phyloP scores from a whole-genome alignment of 129 eudicot species.

The Silybum marianum region DNA sequence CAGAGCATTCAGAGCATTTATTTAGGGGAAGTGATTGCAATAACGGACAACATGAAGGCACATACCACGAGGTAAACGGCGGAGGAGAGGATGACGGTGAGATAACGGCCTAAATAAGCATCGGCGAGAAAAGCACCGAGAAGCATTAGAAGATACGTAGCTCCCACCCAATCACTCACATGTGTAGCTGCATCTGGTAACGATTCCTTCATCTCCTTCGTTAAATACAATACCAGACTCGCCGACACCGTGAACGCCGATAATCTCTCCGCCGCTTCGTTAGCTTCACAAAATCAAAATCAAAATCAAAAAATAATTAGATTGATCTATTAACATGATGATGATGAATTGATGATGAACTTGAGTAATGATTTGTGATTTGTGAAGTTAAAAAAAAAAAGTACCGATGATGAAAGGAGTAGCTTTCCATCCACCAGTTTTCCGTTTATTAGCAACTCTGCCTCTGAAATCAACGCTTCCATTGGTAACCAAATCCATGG shows the following conservation, averaged over 20 bases:
- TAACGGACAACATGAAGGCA: constrained; percentile 7
- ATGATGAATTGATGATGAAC: neutral
- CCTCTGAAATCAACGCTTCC: constrained; percentile 67
- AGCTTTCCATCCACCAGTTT: constrained; percentile 80
- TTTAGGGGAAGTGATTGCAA: neutral
- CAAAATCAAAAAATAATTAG: neutral
- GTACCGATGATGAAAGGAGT: constrained; percentile 72
- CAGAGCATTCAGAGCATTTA: neutral
- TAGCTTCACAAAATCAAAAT: constrained; percentile 37
- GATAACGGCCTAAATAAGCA: constrained; percentile 85
- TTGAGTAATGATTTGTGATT: neutral
- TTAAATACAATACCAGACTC: constrained; percentile 68
- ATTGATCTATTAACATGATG: neutral
- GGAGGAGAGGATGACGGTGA: constrained; percentile 73
- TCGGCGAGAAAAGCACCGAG: constrained; percentile 95
- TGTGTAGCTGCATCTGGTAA: constrained; percentile 84
- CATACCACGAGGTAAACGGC: constrained; percentile 65
- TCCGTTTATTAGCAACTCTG: constrained; percentile 55
- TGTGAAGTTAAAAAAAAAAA: neutral
- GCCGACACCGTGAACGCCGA: constrained; percentile 81
- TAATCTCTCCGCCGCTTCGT: constrained; percentile 86
- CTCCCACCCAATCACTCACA: constrained; percentile 93
- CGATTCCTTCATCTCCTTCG: constrained; percentile 65
- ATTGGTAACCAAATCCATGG: constrained; percentile 49
- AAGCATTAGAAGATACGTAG: constrained; percentile 65